Conservation (phyloP, 371 early-diverging fungal genomes). For the Coemansia sp. region DNA sequence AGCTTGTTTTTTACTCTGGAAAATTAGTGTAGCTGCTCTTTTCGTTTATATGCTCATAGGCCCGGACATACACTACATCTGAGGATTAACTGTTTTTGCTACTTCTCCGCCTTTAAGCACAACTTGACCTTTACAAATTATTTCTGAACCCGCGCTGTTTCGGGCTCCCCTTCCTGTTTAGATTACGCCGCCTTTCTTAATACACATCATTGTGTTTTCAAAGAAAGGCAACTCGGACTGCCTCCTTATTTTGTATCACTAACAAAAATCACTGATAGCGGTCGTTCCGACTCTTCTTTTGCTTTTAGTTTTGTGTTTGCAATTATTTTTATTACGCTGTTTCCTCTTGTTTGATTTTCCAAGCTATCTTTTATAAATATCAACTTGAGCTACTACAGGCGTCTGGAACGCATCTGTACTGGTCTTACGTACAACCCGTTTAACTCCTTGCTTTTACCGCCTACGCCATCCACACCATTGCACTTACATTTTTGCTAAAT, state of each 20-base stretch:
- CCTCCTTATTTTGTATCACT: background rate
- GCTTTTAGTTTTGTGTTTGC: background rate
- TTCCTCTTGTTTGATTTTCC: background rate
- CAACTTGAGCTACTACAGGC: background rate
- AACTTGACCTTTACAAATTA: too few relatives aligned
- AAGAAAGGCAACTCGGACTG: background rate
- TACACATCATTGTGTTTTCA: slow-evolving; percentile 2
- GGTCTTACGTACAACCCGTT: background rate
- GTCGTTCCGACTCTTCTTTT: background rate
- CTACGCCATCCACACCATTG: background rate
- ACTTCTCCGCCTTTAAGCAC: too few relatives aligned
- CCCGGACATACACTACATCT: too few relatives aligned
- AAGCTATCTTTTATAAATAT: too few relatives aligned
- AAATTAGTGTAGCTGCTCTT: too few relatives aligned
- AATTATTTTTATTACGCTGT: background rate
- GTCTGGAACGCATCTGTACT: background rate
- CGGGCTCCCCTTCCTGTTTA: background rate
- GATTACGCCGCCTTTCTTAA: background rate
- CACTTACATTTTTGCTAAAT: background rate
- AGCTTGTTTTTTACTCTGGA: too few relatives aligned
- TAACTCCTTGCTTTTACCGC: background rate
- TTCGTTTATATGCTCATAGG: too few relatives aligned
- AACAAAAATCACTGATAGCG: background rate
- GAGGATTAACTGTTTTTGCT: too few relatives aligned
- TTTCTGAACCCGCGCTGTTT: slow-evolving; percentile 1